Conservation (phyloP, 805 yeast genomes). For the Millerago galiae region DNA sequence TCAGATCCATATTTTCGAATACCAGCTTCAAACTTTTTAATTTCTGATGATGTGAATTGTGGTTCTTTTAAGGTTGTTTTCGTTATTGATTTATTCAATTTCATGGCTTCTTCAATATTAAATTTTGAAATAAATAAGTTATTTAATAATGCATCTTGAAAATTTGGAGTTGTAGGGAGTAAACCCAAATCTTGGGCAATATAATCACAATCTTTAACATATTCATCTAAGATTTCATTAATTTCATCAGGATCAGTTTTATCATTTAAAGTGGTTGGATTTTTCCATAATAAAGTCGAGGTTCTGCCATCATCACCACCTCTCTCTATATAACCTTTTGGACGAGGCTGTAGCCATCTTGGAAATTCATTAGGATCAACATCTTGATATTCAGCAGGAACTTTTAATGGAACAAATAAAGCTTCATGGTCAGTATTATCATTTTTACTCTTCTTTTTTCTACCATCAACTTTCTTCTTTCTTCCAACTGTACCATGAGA, state of each 20-base stretch:
- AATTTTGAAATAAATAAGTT: slow-evolving; percentile 47
- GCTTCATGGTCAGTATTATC: slow-evolving; percentile 18
- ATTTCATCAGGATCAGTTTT: slow-evolving; percentile 17
- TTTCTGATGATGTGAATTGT: slow-evolving; percentile 57
- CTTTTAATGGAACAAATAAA: slow-evolving; percentile 23
- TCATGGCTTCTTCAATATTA: slow-evolving; percentile 43
- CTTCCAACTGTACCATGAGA: slow-evolving; percentile 8
- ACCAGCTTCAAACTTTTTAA: slow-evolving; percentile 65
- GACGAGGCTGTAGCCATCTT: slow-evolving; percentile 72
- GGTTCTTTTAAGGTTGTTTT: slow-evolving; percentile 70
- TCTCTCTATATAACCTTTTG: slow-evolving; percentile 77
- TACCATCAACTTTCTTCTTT: slow-evolving; percentile 21
- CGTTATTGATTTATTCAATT: slow-evolving; percentile 39
- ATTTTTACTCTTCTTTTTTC: slow-evolving; percentile 18
- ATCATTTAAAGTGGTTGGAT: slow-evolving; percentile 21
- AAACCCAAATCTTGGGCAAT: slow-evolving; percentile 52
- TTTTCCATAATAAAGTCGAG: slow-evolving; percentile 60
- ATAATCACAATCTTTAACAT: slow-evolving; percentile 46
- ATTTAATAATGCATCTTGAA: slow-evolving; percentile 65
- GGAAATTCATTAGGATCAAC: slow-evolving; percentile 45
- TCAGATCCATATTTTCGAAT: slow-evolving; percentile 72
- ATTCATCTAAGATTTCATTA: slow-evolving; percentile 39
- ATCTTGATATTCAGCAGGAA: slow-evolving; percentile 43
- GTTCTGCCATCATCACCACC: slow-evolving; percentile 59
- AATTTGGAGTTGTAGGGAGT: slow-evolving; percentile 67